Conservation (phyloP, 805 yeast species). For the Spathaspora sp. region DNA sequence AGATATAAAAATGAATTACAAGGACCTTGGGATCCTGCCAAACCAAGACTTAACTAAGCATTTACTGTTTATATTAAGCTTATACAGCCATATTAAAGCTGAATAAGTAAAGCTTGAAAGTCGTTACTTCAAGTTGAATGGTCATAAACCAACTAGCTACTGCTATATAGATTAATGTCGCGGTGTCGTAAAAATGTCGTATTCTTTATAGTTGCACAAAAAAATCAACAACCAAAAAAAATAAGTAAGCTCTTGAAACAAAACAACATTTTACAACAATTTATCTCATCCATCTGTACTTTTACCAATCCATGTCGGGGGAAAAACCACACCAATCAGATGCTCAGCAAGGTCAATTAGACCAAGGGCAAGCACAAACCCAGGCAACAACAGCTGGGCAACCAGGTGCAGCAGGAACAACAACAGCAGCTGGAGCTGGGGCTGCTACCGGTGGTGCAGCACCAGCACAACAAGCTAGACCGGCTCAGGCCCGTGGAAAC, state of each 20-base stretch:
- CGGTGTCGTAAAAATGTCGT: not conserved
- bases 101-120: no score
- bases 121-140: no score
- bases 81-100: no score
- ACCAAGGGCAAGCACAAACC: not conserved
- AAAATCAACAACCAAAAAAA: not conserved
- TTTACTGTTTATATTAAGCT: no score
- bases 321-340: not conserved
- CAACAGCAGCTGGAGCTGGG: constrained; percentile 4
- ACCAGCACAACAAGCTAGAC: constrained; percentile 1
- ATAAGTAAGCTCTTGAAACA: not conserved
- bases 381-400: constrained; percentile 5
- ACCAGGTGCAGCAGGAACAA: constrained; percentile 5
- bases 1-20: constrained; percentile 79
- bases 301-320: not conserved
- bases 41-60: constrained; percentile 47
- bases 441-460: no score
- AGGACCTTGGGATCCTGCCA: constrained; percentile 93
- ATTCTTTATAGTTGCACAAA: not conserved
- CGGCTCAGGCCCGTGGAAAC: constrained; percentile 17
- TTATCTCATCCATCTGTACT: no score
- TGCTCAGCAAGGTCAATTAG: constrained; percentile 1
- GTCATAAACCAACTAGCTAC: no score
- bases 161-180: not conserved
- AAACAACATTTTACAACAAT: not conserved